Evolutionary conservation across 2,329 filamentous ascomycete species (phyloP), one percentile per base, ranked within the genome.

Genomic region (Lecanicillium sp.): DNA sequence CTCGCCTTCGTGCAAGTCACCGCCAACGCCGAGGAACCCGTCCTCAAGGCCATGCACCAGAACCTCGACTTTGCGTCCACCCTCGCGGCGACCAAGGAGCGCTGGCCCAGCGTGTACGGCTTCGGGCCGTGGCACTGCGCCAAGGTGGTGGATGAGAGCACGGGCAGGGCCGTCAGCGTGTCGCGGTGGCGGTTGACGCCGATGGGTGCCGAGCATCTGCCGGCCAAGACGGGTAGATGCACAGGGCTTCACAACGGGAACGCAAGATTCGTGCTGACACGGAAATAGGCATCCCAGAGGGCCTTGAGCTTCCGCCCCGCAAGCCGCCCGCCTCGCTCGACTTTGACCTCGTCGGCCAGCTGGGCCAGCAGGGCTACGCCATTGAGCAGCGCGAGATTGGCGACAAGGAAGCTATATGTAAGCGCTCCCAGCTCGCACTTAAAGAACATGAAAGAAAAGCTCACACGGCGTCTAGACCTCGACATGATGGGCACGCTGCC

Each of bases 61-160:
- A 26, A 26, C 33, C 35, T 29, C 8, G 14, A 23, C 15, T 44
- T 26, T 23, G 40, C 40, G 9, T 40, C 15, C 14, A 33, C 27
- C 12, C 17, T 44, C 4, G 47, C 47, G 3, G 41, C 11, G n/a
- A 32, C 23, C 23, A 44, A 49, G 29, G 41, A 38, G 26, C 40
- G 40, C 41, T 49, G 47, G 47, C 47, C 27, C 3, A 29, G 33
- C 35, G 40, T 44, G 4, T 49, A 49, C 27, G 47, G 41, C n/a
- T 49, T 33, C 14, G 47, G 27, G 32, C 26, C 24, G 33, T 49
- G 40, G 47, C 35, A 49, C 19, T 30, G 27, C 10, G 19, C 21
- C 8, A 44, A 38, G 9, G 47, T 49, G 5, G 41, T 44, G 21
- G 47, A 49, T 17, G 17, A 14, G 2, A 41, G n/a, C 2, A 49